A percentile compares a stretch with the other conserved stretches of the same genome.
These are phyloP conservation scores for Cutaneotrichosporon daszewskae DNA, from an alignment of 1,284 basidiomycete species.

Conservation along the genomic window DNA sequence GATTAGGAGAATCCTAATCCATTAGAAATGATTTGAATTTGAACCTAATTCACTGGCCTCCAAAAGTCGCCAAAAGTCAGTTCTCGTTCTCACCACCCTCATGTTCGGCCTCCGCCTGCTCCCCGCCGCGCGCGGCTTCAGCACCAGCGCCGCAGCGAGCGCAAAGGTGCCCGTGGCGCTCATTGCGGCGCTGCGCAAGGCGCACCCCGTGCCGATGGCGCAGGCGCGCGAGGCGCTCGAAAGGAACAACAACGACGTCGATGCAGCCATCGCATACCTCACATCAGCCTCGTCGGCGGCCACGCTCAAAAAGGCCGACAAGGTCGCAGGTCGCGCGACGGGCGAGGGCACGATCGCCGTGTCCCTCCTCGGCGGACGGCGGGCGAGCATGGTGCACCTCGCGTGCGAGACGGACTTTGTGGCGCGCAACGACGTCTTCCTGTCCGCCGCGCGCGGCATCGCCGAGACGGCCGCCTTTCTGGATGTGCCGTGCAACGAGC, in stretches of 20 bases:
- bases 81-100: background rate
- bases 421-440: constrained; percentile 77
- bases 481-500: constrained; percentile 49
- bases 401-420: constrained; percentile 99
- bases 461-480: constrained; percentile 82
- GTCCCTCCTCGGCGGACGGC: constrained; percentile 61
- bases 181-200: constrained; percentile 78
- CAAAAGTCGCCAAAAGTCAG: too few relatives aligned
- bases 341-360: constrained; percentile 74
- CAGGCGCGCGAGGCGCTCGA: constrained; percentile 84
- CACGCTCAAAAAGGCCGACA: constrained; percentile 56
- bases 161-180: constrained; percentile 58
- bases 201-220: constrained; percentile 67
- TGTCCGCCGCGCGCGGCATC: constrained; percentile 68
- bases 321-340: constrained; percentile 67
- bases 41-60: too few relatives aligned
- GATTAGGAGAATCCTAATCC: too few relatives aligned
- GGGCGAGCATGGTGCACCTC: constrained; percentile 83
- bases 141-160: constrained; percentile 13
- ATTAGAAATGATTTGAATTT: too few relatives aligned
- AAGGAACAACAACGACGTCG: constrained; percentile 67
- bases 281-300: constrained; percentile 63
- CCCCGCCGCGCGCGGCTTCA: constrained; percentile 15
- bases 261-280: constrained; percentile 73
- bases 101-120: constrained; percentile 15